phyloP scores from a whole-genome alignment of 208 protist species.

The Trichomonas tenax region DNA sequence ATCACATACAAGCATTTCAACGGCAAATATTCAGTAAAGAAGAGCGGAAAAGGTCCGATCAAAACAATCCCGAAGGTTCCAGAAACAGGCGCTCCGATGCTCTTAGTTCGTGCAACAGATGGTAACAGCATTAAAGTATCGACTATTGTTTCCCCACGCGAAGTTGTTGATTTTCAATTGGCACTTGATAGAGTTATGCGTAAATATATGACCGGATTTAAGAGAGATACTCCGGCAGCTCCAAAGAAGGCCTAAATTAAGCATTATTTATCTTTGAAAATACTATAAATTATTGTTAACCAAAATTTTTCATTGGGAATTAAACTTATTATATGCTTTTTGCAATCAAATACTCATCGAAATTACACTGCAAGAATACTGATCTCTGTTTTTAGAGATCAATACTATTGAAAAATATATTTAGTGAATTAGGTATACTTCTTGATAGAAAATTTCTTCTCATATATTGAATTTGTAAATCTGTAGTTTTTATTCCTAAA shows the following conservation, averaged over 20 bases:
- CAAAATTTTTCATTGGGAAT: no score
- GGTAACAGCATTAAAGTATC: not conserved
- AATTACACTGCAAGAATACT: no score
- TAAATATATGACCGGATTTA: not conserved
- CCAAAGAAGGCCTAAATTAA: not conserved
- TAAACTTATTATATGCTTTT: no score
- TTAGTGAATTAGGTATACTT: no score
- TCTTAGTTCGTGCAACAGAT: not conserved
- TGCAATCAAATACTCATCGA: no score
- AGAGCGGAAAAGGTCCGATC: not conserved
- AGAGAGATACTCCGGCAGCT: not conserved
- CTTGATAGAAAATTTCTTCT: no score
- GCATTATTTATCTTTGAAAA: no score
- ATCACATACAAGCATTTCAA: conserved; percentile 13
- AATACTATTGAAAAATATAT: no score
- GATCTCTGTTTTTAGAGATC: no score
- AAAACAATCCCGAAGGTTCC: not conserved
- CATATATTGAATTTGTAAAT: no score
- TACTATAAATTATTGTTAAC: no score
- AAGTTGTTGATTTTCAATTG: not conserved
- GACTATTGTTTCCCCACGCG: not conserved
- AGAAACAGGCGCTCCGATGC: not conserved
- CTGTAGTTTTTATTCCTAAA: no score
- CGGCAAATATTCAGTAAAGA: not conserved
- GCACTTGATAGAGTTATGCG: not conserved